These are phyloP conservation scores for Sugiyamaella lignohabitans DNA, from an alignment of 805 yeast genomes.

Conservation along the genomic window DNA sequence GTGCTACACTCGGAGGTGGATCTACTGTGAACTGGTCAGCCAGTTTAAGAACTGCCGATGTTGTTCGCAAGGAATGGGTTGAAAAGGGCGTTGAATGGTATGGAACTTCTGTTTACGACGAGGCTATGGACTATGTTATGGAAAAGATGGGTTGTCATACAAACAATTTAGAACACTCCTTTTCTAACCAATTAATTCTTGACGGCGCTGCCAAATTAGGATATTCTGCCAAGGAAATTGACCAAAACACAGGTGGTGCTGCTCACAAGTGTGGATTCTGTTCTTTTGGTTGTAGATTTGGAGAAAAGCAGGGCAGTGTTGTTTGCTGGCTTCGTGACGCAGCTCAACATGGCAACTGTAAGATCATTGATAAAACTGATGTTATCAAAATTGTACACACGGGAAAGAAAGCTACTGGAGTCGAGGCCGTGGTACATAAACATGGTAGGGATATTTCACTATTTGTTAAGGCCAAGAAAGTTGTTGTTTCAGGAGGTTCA, in stretches of 20 bases:
- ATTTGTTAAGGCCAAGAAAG: slow-evolving; percentile 38
- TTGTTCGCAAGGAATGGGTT: slow-evolving; percentile 48
- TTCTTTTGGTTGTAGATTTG: slow-evolving; percentile 44
- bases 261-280: slow-evolving; percentile 44
- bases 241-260: slow-evolving; percentile 41
- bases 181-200: slow-evolving; percentile 38
- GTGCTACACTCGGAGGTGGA: slow-evolving; percentile 53
- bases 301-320: slow-evolving; percentile 47
- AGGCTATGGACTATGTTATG: slow-evolving; percentile 41
- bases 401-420: slow-evolving; percentile 42
- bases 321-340: slow-evolving; percentile 48
- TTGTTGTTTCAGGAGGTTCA: slow-evolving; percentile 43
- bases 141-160: slow-evolving; percentile 43
- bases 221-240: slow-evolving; percentile 36
- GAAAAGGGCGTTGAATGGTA: slow-evolving; percentile 42
- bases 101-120: slow-evolving; percentile 38
- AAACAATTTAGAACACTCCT: slow-evolving; percentile 39
- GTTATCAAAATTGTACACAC: slow-evolving; percentile 37
- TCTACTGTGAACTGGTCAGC: slow-evolving; percentile 56
- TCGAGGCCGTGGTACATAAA: slow-evolving; percentile 33
- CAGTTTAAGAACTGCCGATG: slow-evolving; percentile 42
- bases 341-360: slow-evolving; percentile 36
- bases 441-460: slow-evolving; percentile 15
- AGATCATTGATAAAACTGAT: slow-evolving; percentile 41
- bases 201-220: slow-evolving; percentile 43